phyloP scores from a whole-genome alignment of 331 rosid species.

The Spiraea crenata region DNA sequence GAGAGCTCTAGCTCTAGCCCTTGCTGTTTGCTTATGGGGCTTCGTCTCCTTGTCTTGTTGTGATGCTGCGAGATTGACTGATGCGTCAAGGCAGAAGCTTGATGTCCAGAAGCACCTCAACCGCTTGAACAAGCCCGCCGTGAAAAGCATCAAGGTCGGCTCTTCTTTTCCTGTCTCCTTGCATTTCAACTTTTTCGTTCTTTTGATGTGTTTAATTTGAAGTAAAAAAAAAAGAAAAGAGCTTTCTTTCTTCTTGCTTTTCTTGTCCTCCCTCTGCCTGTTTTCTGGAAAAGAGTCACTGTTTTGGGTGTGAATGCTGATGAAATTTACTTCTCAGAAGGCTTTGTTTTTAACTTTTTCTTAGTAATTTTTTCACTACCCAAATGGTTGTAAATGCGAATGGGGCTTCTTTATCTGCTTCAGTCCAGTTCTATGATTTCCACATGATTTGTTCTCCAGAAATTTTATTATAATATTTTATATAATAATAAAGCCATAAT shows the following conservation, averaged over 20 bases:
- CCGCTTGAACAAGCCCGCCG: constrained; percentile 75
- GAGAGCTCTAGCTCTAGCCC: constrained; percentile 29
- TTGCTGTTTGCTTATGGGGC: constrained; percentile 37
- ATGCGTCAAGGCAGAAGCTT: constrained; percentile 52
- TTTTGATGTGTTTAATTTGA: background rate
- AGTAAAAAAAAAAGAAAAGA: constrained; percentile 13
- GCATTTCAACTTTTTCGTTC: background rate
- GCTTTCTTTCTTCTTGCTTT: too few species aligned
- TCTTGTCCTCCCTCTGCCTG: too few species aligned
- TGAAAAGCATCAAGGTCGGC: constrained; percentile 70
- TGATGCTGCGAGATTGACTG: constrained; percentile 51
- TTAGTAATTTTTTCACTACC: background rate
- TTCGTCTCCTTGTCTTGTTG: constrained; percentile 40
- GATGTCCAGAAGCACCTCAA: constrained; percentile 68
- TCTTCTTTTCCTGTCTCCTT: constrained; percentile 12
- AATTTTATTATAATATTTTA: background rate
- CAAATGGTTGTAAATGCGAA: constrained; percentile 8
- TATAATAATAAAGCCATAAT: background rate
- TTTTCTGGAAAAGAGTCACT: background rate
- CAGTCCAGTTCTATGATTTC: constrained; percentile 16
- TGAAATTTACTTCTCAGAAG: background rate
- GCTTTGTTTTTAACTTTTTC: constrained; percentile 5
- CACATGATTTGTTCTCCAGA: too few species aligned
- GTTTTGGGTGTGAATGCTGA: background rate
- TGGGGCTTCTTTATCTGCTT: constrained; percentile 1